Evolutionary conservation across 2,329 filamentous ascomycete species (phyloP), one percentile per base, ranked within the genome.

Genomic region (Xylaria sp.): DNA sequence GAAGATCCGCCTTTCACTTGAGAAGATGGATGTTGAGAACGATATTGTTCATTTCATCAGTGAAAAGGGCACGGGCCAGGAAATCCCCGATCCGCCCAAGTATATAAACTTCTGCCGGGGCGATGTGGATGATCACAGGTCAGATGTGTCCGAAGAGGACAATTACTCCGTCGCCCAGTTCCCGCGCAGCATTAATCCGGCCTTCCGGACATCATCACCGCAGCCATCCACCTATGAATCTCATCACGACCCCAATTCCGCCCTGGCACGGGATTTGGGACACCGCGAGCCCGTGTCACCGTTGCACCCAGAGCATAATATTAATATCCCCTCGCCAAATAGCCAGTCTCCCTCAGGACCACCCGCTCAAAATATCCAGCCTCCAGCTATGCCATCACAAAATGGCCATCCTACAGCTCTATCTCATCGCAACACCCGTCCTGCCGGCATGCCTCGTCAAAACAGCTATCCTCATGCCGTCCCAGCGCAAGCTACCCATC

Each of bases 21-120:
- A 99, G 82, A 92, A 93, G 77, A 97, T 97, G 82, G 96, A 99
- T 75, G 96, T 99, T 1, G 94, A 97, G 79, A 97, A 95, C 79
- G 97, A 99, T 79, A 97, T 99, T 71, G 83, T 89, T 26, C 84
- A 81, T 71, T 99, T 99, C 83, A 99, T 99, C 81, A 91, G 87
- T 71, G 94, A 97, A 57, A 88, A 83, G 72, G 95, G 95, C 26
- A 99, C 96, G 2, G 94, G 96, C 5, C 95, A 98, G 80, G 97
- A 99, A 79, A 99, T 99, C 56, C 97, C 96, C 1, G 96, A 97
- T 79, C 89, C 96, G 28, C 96, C 96, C 51, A 97, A 94, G 80
- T 99, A 97, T 80, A 97, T 99, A 88, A 97, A 99, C 83, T 99
- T 98, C 80, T 97, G 93, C 79, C 91, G 96, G 11, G 96, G 95